phyloP scores from a whole-genome alignment of 805 yeast species.

The Debaryomyces hansenii region DNA sequence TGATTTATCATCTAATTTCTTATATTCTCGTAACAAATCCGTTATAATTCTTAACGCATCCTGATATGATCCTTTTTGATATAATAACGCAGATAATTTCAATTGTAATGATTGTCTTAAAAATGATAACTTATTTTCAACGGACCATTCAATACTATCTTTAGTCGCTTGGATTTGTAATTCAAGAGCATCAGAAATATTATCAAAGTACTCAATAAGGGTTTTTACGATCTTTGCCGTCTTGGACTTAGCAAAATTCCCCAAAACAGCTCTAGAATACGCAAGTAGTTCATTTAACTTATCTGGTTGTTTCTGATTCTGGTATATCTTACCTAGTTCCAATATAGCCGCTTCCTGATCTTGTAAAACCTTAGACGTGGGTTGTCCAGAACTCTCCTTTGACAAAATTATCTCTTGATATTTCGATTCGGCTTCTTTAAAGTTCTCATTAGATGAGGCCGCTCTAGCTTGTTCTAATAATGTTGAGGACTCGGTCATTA shows the following conservation, averaged over 20 bases:
- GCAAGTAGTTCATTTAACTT: constrained; percentile 63
- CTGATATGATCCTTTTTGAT: constrained; percentile 61
- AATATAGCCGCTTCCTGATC: constrained; percentile 66
- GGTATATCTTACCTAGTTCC: constrained; percentile 75
- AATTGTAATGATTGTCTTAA: constrained; percentile 86
- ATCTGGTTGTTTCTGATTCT: constrained; percentile 43
- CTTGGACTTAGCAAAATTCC: constrained; percentile 86
- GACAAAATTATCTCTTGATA: constrained; percentile 51
- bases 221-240: constrained; percentile 87
- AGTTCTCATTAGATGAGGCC: constrained; percentile 50
- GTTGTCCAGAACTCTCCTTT: constrained; percentile 7
- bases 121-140: constrained; percentile 78
- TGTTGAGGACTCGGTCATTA: constrained; percentile 21
- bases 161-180: constrained; percentile 71
- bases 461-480: constrained; percentile 60
- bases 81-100: constrained; percentile 75
- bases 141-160: constrained; percentile 86
- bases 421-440: constrained; percentile 56
- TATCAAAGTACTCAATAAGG: constrained; percentile 75
- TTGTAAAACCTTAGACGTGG: constrained; percentile 28
- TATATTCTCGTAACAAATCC: constrained; percentile 76
- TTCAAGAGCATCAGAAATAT: constrained; percentile 60
- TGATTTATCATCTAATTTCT: constrained; percentile 91
- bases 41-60: constrained; percentile 74
- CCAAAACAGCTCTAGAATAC: constrained; percentile 68